Evolutionary conservation across 2,329 filamentous ascomycete genomes (phyloP).

Genomic region (Neodidymelliopsis sp.): DNA sequence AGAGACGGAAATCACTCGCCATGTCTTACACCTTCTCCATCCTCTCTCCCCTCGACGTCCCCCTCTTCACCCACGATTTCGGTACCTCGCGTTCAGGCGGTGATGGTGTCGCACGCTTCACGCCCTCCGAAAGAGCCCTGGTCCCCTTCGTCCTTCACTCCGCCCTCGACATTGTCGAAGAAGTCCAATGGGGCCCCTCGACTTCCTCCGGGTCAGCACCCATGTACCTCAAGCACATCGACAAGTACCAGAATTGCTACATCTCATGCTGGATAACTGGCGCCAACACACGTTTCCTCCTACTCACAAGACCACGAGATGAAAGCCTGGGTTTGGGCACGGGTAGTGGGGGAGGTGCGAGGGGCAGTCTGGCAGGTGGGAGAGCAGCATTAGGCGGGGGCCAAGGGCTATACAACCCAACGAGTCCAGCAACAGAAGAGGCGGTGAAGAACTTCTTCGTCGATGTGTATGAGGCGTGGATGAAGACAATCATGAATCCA

Average conservation of each 20-base stretch:
- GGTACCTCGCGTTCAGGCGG: slow-evolving; percentile 95
- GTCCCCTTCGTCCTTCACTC: slow-evolving; percentile 98
- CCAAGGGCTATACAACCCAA: slow-evolving; percentile 73
- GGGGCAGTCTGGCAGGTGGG: slow-evolving; percentile 44
- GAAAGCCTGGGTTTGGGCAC: slow-evolving; percentile 37
- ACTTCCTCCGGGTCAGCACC: slow-evolving; percentile 37
- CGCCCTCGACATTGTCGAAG: slow-evolving; percentile 92
- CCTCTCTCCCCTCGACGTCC: slow-evolving; percentile 92
- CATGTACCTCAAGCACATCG: slow-evolving; percentile 95
- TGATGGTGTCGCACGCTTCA: slow-evolving; percentile 89
- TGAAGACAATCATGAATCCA: slow-evolving; percentile 96
- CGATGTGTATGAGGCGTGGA: slow-evolving; percentile 95
- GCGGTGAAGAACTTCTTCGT: slow-evolving; percentile 93
- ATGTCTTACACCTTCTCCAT: slow-evolving; percentile 99
- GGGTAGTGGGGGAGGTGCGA: slow-evolving; percentile 28
- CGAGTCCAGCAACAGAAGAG: slow-evolving; percentile 89
- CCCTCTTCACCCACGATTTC: slow-evolving; percentile 96
- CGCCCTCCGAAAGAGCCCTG: slow-evolving; percentile 86
- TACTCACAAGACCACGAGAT: slow-evolving; percentile 80
- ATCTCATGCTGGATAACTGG: slow-evolving; percentile 94
- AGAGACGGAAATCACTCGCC: slow-evolving; percentile 28
- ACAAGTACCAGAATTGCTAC: slow-evolving; percentile 96
- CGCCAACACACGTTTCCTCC: slow-evolving; percentile 90
- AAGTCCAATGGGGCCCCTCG: slow-evolving; percentile 82
- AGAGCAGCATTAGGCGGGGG: slow-evolving; percentile 34